These are phyloP conservation scores for Diaporthe australafricana DNA, from an alignment of 2,329 filamentous ascomycete genomes.

Conservation along the genomic window DNA sequence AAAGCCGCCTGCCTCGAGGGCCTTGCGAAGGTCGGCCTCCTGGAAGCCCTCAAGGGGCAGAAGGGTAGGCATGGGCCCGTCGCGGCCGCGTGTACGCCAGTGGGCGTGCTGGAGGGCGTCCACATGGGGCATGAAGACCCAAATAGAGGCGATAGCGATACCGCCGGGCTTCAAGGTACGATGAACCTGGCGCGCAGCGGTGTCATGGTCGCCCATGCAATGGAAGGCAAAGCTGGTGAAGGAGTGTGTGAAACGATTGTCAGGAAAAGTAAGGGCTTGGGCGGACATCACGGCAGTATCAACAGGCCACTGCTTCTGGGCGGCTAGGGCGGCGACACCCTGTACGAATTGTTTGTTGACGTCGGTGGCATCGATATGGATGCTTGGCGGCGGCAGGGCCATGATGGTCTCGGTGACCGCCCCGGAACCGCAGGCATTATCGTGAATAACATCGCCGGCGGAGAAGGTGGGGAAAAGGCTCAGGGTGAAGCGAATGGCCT, in stretches of 20 bases:
- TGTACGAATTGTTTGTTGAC: background rate
- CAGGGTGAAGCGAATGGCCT: constrained; percentile 12
- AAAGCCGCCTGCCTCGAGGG: background rate
- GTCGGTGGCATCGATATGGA: constrained; percentile 10
- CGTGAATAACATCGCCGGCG: constrained; percentile 10
- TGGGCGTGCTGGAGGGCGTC: constrained; percentile 37
- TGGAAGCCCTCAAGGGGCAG: background rate
- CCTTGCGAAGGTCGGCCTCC: background rate
- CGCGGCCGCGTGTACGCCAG: constrained; percentile 37
- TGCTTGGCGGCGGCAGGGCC: constrained; percentile 7
- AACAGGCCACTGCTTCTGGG: constrained; percentile 9
- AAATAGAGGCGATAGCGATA: constrained; percentile 35
- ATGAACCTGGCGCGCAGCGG: constrained; percentile 35
- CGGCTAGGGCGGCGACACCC: background rate
- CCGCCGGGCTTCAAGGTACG: constrained; percentile 38
- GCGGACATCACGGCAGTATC: constrained; percentile 15
- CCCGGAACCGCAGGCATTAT: constrained; percentile 19
- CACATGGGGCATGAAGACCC: constrained; percentile 39
- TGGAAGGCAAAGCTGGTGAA: constrained; percentile 39
- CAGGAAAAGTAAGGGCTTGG: constrained; percentile 31
- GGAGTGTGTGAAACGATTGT: constrained; percentile 35
- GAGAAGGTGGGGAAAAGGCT: background rate
- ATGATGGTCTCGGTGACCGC: constrained; percentile 21
- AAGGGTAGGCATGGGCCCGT: constrained; percentile 35
- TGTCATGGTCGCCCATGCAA: constrained; percentile 33